Conservation (phyloP, 768 basidiomycete species). For the Kwoniella shandongensis region DNA sequence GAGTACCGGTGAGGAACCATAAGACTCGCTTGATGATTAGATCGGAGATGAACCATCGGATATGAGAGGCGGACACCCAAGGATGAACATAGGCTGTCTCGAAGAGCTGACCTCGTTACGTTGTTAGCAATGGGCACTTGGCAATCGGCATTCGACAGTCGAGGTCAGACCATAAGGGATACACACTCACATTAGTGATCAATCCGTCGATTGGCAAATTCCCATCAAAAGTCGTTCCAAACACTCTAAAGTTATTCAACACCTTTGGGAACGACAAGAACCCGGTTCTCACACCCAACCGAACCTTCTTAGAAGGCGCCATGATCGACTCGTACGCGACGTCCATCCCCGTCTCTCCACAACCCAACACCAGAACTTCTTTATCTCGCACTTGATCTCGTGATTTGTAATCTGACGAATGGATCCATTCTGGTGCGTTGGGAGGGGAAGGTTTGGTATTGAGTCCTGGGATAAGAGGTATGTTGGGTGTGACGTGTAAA, state of each 20-base stretch:
- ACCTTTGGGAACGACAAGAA: constrained; percentile 66
- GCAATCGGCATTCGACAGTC: background rate
- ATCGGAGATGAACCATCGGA: constrained; percentile 63
- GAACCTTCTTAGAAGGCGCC: constrained; percentile 60
- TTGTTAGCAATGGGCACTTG: background rate
- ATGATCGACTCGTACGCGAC: constrained; percentile 57
- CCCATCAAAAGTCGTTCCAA: constrained; percentile 57
- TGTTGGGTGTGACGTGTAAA: constrained; percentile 61
- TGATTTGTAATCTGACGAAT: constrained; percentile 61
- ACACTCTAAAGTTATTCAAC: constrained; percentile 62
- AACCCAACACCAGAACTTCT: constrained; percentile 62
- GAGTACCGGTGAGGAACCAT: constrained; percentile 63
- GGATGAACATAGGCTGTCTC: constrained; percentile 60
- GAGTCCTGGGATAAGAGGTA: constrained; percentile 60
- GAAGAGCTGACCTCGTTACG: constrained; percentile 48
- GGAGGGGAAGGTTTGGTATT: constrained; percentile 55
- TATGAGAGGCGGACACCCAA: constrained; percentile 61
- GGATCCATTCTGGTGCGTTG: constrained; percentile 51
- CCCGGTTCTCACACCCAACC: constrained; percentile 61
- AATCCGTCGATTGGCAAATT: constrained; percentile 56
- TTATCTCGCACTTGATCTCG: constrained; percentile 57
- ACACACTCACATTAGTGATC: constrained; percentile 59
- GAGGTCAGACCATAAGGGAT: too few species aligned
- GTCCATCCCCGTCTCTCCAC: constrained; percentile 68
- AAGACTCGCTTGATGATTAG: constrained; percentile 64